phyloP scores from a whole-genome alignment of 768 basidiomycete species.

The Boletellus sp. region DNA sequence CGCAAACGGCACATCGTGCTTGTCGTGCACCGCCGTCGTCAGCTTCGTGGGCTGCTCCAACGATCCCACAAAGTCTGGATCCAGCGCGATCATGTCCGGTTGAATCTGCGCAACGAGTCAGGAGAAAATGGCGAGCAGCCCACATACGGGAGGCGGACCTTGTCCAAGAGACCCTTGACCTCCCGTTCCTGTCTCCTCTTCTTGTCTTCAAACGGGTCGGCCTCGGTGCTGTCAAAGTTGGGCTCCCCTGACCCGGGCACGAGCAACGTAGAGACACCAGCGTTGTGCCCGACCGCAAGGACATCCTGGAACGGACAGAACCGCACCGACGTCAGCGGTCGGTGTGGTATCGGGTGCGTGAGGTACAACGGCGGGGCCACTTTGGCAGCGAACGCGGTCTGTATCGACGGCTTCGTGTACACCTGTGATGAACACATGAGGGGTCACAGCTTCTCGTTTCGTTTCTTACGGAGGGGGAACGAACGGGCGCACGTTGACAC shows the following conservation, averaged over 20 bases:
- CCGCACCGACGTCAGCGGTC: conserved; percentile 69
- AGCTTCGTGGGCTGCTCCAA: conserved; percentile 59
- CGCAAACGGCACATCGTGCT: conserved; percentile 55
- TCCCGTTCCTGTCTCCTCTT: conserved; percentile 83
- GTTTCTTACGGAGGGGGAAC: no score
- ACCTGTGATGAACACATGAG: conserved; percentile 42
- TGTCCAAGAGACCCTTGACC: conserved; percentile 86
- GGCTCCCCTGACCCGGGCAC: conserved; percentile 93
- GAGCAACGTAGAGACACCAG: conserved; percentile 79
- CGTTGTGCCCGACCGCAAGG: conserved; percentile 71
- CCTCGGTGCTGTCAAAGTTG: conserved; percentile 90
- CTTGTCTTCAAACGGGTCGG: conserved; percentile 90
- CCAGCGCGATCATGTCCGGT: conserved; percentile 87
- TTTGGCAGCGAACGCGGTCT: conserved; percentile 45
- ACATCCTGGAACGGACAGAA: conserved; percentile 91
- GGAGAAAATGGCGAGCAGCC: neutral
- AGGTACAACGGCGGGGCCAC: conserved; percentile 79
- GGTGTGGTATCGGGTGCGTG: conserved; percentile 78
- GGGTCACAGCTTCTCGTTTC: neutral
- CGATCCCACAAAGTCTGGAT: conserved; percentile 71
- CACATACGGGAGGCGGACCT: conserved; percentile 42
- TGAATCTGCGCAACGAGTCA: conserved; percentile 54
- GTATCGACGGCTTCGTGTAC: conserved; percentile 67
- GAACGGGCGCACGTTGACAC: conserved; percentile 62
- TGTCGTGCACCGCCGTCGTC: conserved; percentile 47